Evolutionary conservation across 768 basidiomycete species (phyloP).

Genomic region (Suillus ampliporus): DNA sequence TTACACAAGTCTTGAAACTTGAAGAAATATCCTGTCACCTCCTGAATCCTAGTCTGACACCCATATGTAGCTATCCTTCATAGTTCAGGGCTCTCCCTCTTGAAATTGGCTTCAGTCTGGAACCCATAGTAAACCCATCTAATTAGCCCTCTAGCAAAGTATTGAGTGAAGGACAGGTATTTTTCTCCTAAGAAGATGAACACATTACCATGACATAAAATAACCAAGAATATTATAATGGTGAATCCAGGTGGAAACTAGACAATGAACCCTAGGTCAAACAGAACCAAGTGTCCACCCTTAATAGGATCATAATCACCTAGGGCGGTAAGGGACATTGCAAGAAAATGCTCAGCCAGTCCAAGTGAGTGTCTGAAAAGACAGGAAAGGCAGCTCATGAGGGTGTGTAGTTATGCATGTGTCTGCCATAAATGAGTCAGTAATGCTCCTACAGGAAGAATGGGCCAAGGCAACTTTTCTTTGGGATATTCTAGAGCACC

Average conservation of each 20-base stretch:
- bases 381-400: no score
- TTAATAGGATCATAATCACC: slow-evolving; percentile 33
- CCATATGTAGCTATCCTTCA: background rate
- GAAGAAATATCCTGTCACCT: no score
- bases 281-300: slow-evolving; percentile 41
- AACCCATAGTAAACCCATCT: slow-evolving; percentile 30
- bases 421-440: no score
- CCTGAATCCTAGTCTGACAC: no score
- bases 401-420: no score
- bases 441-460: no score
- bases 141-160: slow-evolving; percentile 32
- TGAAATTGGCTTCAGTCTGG: background rate
- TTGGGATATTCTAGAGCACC: no score
- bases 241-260: slow-evolving; percentile 31
- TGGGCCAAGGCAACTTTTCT: no score
- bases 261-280: slow-evolving; percentile 32
- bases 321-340: no score
- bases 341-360: no score
- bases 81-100: background rate
- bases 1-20: no score
- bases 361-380: no score
- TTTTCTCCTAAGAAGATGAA: slow-evolving; percentile 21
- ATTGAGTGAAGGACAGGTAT: slow-evolving; percentile 33
- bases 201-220: slow-evolving; percentile 32
- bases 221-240: slow-evolving; percentile 37